Conservation (phyloP, 139 green algal species). For the Tetradesmus obliquus region DNA sequence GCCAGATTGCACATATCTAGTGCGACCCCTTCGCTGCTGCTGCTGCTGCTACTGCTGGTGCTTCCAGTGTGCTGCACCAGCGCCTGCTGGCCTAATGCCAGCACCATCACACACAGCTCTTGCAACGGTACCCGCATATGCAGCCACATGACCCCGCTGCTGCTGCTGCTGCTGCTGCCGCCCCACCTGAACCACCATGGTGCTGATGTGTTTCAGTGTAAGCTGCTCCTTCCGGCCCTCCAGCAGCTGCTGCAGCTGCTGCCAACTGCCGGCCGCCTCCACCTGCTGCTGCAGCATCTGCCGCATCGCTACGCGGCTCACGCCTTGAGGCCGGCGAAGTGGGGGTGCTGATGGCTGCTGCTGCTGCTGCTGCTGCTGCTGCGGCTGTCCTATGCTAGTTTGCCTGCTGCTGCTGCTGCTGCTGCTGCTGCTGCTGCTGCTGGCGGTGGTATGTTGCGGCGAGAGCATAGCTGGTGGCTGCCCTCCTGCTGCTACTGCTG, state of each 20-base stretch:
- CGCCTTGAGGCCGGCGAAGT: not conserved
- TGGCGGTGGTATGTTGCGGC: not conserved
- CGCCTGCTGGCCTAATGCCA: too few relatives aligned
- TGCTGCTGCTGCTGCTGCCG: not conserved
- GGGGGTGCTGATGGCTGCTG: not conserved
- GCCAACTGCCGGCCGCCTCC: not conserved
- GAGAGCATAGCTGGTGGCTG: not conserved
- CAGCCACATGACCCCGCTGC: not conserved
- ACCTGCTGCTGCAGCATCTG: slow-evolving; percentile 35
- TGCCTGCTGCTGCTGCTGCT: slow-evolving; percentile 5
- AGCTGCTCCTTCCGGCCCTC: not conserved
- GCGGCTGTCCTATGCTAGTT: not conserved
- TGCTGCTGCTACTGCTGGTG: not conserved
- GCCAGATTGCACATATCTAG: not conserved
- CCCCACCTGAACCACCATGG: slow-evolving; percentile 13
- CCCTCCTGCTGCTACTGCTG: slow-evolving; percentile 11
- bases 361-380: slow-evolving; percentile 9
- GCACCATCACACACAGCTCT: too few relatives aligned
- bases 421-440: slow-evolving; percentile 22
- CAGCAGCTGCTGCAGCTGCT: slow-evolving; percentile 38
- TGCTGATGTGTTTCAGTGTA: slow-evolving; percentile 29
- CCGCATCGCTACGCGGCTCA: not conserved
- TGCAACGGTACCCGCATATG: too few relatives aligned
- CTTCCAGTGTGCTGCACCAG: not conserved
- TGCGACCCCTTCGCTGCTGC: not conserved